These are phyloP conservation scores for Microbotryum silenes-acaulis DNA, from an alignment of 1,284 basidiomycete genomes.

Conservation along the genomic window DNA sequence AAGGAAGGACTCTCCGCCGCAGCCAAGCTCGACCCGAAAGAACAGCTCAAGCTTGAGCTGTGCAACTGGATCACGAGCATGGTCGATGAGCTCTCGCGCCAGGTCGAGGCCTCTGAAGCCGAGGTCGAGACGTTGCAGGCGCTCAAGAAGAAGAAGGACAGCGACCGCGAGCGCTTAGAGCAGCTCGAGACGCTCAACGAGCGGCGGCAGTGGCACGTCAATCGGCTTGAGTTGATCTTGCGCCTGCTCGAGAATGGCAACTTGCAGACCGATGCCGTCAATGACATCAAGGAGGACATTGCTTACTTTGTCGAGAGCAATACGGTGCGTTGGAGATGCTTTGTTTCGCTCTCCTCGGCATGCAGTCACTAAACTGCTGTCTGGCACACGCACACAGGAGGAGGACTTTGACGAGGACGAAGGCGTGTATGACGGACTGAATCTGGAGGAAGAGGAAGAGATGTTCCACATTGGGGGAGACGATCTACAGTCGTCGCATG, in stretches of 20 bases:
- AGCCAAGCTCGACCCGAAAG: constrained; percentile 88
- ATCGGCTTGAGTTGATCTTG: constrained; percentile 84
- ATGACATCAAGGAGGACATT: constrained; percentile 85
- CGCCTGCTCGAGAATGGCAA: constrained; percentile 92
- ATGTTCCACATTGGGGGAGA: constrained; percentile 68
- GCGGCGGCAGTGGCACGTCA: constrained; percentile 90
- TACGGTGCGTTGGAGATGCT: constrained; percentile 54
- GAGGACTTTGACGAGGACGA: constrained; percentile 97
- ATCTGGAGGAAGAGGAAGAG: constrained; percentile 90
- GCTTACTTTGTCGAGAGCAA: constrained; percentile 96
- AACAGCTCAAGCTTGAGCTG: constrained; percentile 89
- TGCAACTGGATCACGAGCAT: constrained; percentile 75
- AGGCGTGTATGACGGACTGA: constrained; percentile 96
- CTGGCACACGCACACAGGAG: constrained; percentile 52
- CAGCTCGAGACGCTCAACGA: constrained; percentile 87
- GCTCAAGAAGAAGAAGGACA: constrained; percentile 76
- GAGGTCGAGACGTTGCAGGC: constrained; percentile 87
- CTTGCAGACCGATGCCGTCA: constrained; percentile 70
- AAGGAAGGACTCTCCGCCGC: constrained; percentile 97
- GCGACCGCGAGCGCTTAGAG: constrained; percentile 59
- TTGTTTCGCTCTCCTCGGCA: constrained; percentile 8
- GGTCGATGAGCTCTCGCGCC: constrained; percentile 86
- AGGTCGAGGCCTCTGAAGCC: constrained; percentile 90
- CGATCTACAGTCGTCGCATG: constrained; percentile 49
- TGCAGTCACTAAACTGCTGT: neutral